A percentile compares a stretch with the other conserved stretches of the same genome.
Conservation (phyloP, 768 basidiomycete genomes). For the Mycena indigotica region DNA sequence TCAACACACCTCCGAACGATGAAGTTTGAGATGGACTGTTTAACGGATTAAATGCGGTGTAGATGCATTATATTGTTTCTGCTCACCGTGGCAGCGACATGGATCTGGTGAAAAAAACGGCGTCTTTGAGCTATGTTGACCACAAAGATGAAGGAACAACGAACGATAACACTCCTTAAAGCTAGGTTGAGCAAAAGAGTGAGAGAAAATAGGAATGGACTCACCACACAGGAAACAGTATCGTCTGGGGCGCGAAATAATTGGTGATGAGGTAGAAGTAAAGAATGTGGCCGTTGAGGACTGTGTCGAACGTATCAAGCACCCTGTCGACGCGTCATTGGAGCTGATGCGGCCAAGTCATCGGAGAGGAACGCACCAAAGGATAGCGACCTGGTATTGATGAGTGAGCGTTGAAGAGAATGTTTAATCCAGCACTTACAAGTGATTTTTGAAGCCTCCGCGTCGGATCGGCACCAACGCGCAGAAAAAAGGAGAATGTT, state of each 20-base stretch:
- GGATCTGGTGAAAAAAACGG: conserved; percentile 39
- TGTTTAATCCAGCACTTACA: too few relatives aligned
- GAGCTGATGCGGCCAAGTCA: neutral
- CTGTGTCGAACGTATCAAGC: conserved; percentile 59
- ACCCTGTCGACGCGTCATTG: conserved; percentile 27
- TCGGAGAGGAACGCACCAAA: conserved; percentile 32
- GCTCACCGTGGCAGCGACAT: conserved; percentile 56
- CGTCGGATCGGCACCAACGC: conserved; percentile 35
- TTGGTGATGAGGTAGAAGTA: conserved; percentile 62
- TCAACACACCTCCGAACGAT: conserved; percentile 43
- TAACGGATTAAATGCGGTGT: neutral
- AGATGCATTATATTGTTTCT: neutral
- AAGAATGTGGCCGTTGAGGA: conserved; percentile 54
- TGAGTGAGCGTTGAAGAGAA: too few relatives aligned
- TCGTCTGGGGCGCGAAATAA: conserved; percentile 49
- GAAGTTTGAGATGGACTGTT: conserved; percentile 51
- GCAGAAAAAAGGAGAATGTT: conserved; percentile 52
- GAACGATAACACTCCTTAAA: conserved; percentile 54
- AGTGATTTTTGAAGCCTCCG: too few relatives aligned
- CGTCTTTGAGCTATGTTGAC: neutral
- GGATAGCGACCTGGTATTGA: conserved; percentile 23
- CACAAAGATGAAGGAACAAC: conserved; percentile 22
- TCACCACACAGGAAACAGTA: conserved; percentile 51
- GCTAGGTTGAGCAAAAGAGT: neutral
- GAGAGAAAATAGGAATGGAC: conserved; percentile 18